These are phyloP conservation scores for Calonectria honghensis DNA, from an alignment of 2,329 filamentous ascomycete species.

Conservation along the genomic window DNA sequence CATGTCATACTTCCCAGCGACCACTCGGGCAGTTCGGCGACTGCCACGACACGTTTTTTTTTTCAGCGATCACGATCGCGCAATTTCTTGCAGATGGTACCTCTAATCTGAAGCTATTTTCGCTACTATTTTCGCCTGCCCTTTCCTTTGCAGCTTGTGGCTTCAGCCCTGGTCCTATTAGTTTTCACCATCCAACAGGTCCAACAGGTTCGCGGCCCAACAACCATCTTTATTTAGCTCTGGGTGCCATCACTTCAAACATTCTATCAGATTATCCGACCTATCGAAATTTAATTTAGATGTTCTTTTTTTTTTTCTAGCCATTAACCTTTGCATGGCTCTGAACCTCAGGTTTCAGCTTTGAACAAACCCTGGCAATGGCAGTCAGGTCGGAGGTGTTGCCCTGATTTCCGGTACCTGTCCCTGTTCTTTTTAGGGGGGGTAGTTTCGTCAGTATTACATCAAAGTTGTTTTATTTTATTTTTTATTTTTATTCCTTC, in stretches of 20 bases:
- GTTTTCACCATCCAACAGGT: neutral
- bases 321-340: neutral
- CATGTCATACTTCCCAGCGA: constrained; percentile 9
- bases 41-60: constrained; percentile 24
- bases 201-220: neutral
- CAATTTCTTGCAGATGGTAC: neutral
- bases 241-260: neutral
- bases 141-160: neutral
- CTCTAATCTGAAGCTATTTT: neutral
- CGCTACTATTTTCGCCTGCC: neutral
- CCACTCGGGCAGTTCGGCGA: constrained; percentile 22
- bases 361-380: neutral
- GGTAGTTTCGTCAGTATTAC: neutral
- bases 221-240: neutral
- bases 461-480: neutral
- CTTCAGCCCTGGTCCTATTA: neutral
- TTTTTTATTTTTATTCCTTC: neutral
- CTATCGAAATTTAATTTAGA: neutral
- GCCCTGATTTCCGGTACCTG: neutral
- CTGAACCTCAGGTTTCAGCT: neutral
- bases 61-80: neutral
- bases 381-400: neutral
- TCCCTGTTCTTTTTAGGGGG: neutral
- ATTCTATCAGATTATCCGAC: neutral
- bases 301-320: neutral